Evolutionary conservation across 169 alveolate genomes (phyloP).

Genomic region (Plasmodium chabaudi): DNA sequence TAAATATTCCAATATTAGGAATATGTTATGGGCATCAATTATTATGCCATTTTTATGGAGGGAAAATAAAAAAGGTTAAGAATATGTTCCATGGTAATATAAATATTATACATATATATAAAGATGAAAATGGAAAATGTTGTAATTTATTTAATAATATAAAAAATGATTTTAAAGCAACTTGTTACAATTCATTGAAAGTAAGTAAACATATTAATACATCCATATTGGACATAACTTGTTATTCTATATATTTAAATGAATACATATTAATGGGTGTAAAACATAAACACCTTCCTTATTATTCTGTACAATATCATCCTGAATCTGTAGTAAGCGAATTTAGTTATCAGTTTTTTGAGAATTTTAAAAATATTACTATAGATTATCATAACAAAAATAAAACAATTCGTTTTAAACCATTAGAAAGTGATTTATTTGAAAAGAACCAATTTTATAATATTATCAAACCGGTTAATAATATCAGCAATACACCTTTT

Average conservation of each 20-base stretch:
- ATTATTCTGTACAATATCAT: slow-evolving; percentile 81
- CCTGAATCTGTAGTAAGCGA: slow-evolving; percentile 82
- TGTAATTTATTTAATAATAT: slow-evolving; percentile 44
- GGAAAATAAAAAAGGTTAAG: slow-evolving; percentile 44
- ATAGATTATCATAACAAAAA: neutral
- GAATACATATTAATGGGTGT: slow-evolving; percentile 78
- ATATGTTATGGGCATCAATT: slow-evolving; percentile 64
- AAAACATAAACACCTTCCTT: slow-evolving; percentile 75
- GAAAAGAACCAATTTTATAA: slow-evolving; percentile 1
- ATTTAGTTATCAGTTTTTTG: slow-evolving; percentile 40
- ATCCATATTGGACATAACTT: slow-evolving; percentile 13
- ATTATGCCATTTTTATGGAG: slow-evolving; percentile 50
- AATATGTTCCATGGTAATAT: slow-evolving; percentile 57
- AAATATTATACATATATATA: slow-evolving; percentile 41
- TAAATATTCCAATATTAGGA: slow-evolving; percentile 36
- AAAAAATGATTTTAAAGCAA: slow-evolving; percentile 22
- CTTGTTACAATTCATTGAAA: slow-evolving; percentile 52
- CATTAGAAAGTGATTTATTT: neutral
- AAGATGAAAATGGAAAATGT: neutral
- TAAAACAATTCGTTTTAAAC: neutral
- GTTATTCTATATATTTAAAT: slow-evolving; percentile 38
- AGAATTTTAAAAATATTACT: slow-evolving; percentile 48
- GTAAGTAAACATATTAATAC: slow-evolving; percentile 5
- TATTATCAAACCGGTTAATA: neutral
- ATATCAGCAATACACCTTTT: neutral